Conservation (phyloP, 148 eudicot genomes). For the Drosera capensis region DNA sequence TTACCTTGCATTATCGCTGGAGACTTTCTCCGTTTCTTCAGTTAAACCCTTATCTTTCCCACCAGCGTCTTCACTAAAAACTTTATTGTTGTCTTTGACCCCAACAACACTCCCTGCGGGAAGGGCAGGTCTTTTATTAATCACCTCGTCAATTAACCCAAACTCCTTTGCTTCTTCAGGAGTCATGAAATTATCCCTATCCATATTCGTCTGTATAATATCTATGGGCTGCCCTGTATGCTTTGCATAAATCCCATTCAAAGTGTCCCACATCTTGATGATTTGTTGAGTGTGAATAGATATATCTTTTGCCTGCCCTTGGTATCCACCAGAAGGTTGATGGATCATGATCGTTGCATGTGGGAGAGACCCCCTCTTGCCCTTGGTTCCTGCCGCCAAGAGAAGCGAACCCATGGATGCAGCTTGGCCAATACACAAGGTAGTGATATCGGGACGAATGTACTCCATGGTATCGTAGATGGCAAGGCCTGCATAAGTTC, state of each 20-base stretch:
- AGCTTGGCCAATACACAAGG: conserved; percentile 92
- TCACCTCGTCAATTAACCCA: conserved; percentile 87
- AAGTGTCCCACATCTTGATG: conserved; percentile 75
- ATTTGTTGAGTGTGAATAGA: conserved; percentile 90
- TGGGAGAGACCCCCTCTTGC: conserved; percentile 81
- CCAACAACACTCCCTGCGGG: conserved; percentile 77
- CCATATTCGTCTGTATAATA: conserved; percentile 68
- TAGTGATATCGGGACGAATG: conserved; percentile 78
- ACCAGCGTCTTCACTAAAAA: too few species aligned
- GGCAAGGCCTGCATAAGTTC: conserved; percentile 59
- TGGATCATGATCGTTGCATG: conserved; percentile 89
- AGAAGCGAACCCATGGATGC: conserved; percentile 93
- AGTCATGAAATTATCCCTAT: conserved; percentile 92
- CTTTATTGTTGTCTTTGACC: conserved; percentile 35
- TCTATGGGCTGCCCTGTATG: conserved; percentile 83
- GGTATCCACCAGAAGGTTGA: conserved; percentile 96
- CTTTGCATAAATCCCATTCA: conserved; percentile 65
- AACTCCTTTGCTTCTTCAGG: conserved; percentile 87
- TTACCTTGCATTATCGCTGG: not conserved
- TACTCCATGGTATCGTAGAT: conserved; percentile 98
- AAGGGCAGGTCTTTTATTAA: conserved; percentile 64
- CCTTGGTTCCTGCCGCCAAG: conserved; percentile 84
- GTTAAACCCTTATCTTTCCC: conserved; percentile 37
- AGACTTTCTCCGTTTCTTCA: too few species aligned
- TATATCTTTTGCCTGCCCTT: conserved; percentile 92